Evolutionary conservation across 192 early-diverging fungal species (phyloP), one percentile per base, ranked within the genome.

Genomic region (Spizellomyces sp.): DNA sequence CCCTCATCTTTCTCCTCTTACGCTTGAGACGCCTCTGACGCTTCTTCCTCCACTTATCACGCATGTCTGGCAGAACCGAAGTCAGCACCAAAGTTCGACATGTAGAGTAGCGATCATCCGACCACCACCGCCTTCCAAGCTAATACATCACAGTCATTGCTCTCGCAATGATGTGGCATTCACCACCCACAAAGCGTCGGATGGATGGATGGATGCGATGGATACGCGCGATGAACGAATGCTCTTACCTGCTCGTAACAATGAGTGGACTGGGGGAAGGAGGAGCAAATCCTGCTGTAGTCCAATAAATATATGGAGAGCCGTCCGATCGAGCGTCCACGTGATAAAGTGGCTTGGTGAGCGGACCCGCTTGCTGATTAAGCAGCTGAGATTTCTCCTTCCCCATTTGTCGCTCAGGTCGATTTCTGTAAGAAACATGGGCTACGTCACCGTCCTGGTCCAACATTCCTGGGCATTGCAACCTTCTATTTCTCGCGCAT

Each of bases 41-140:
- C 84, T 90, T 90, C 84, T 90, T 90, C 71, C 83, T 83, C 89
- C 89, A 90, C 85, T 90, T 90, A 62, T 85, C 89, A 76, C 89
- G 76, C 89, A 90, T 88, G 36, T 14, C 69, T 71, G 45, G 19
- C 14, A 50, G 48, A 57, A 12, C 6, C 36, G 21, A 41, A n/a
- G 14, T 5, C 21, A 17, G 59, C 14, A 61, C 5, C 5, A 61
- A 4, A 19, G 5, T 42, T 22, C n/a, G 54, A 22, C 54, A 56
- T 56, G 54, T 22, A 56, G 22, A 4, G 52, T 19, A 0, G 52
- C 52, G 7, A 56, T 7, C n/a, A 56, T 22, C 54, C 54, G 5
- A n/a, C n/a, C n/a, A 22, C 54, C 54, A 56, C 22, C 54, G 14
- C 52, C 22, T 22, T 56, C 22, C 54, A 56, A 36, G 27, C 27